Conservation (phyloP, 352 stramenopile species). For the Thalassiosira exigua region DNA sequence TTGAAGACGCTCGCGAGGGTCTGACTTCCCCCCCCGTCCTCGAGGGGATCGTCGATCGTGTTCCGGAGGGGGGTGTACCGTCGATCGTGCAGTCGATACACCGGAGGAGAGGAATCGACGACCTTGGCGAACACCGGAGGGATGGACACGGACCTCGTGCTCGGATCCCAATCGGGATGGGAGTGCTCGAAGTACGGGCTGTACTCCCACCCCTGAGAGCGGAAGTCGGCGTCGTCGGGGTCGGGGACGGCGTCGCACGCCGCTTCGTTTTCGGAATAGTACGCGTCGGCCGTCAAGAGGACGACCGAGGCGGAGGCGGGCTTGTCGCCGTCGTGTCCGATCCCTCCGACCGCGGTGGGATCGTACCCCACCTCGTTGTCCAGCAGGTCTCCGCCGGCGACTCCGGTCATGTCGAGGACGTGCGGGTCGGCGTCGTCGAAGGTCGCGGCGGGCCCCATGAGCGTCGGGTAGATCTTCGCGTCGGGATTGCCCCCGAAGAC, state of each 20-base stretch:
- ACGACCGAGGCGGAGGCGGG: neutral
- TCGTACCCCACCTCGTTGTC: constrained; percentile 15
- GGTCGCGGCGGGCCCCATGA: neutral
- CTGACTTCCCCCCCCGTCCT: constrained; percentile 45
- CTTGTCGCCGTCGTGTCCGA: neutral
- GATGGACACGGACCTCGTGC: constrained; percentile 7
- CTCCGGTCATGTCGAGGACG: constrained; percentile 9
- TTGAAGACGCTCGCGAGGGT: constrained; percentile 24
- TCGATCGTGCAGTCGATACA: constrained; percentile 49
- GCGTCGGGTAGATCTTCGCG: constrained; percentile 15
- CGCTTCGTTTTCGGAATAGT: constrained; percentile 8
- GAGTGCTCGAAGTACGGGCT: constrained; percentile 35
- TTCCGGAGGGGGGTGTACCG: constrained; percentile 45
- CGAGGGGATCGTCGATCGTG: constrained; percentile 48
- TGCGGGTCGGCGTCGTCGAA: constrained; percentile 17
- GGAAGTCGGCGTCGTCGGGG: constrained; percentile 28
- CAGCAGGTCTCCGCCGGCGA: neutral
- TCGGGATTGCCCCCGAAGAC: constrained; percentile 55
- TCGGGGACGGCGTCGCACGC: constrained; percentile 41
- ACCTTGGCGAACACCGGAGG: constrained; percentile 38
- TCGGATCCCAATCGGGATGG: constrained; percentile 44
- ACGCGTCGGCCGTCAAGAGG: constrained; percentile 5
- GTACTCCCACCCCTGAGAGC: constrained; percentile 22
- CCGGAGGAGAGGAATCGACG: neutral
- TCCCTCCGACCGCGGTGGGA: neutral